Base-by-base conservation (phyloP, 768 basidiomycete genomes). In the Amanita inopinata region DNA sequence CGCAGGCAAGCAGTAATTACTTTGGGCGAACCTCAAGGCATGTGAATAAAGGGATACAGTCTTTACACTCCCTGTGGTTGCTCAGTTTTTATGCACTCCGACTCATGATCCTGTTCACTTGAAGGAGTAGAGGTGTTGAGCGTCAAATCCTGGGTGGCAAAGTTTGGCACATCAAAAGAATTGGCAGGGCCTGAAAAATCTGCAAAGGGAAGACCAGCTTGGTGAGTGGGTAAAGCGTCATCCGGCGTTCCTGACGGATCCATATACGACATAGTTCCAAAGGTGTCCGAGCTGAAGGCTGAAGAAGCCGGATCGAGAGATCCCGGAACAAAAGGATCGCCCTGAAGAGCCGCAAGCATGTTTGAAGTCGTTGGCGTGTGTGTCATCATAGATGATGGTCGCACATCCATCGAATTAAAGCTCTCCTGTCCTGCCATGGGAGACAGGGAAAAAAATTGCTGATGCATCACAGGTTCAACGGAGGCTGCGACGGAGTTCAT, bases 401-500 rank as follows among this genome's bases (percentile, higher is more conserved):
- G 70, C 46, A 70, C 70, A 48, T 85, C 83, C 53, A 83, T 68
- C 27, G 70, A 54, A 46, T 71, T 71, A 51, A 88, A 90, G 54
- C 63, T 79, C 59, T 89, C 88, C 54, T 89, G 85, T 18, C 86
- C 87, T 22, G 80, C 74, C 86, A 89, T 89, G n/a, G 88, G 85
- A 42, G 86, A 89, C 44, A 90, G 65, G 3, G 83, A 73, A 58
- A 86, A 85, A 64, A 83, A 92, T 53, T 87, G 82, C 55, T 90
- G 87, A 52, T 90, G 88, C 74, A 90, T 88, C 44, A 89, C 80
- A 23, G 88, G 87, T 56, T 92, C 88, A 40, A 92, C 88, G 18
- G 88, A 91, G 15, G 87, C 87, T 22, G 88, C 88, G 41, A 92
- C 88, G 14, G 87, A 90, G 62, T 88, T 90, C 17, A 87, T 91